Conservation (phyloP, 306 rosid genomes). For the Vigna angularis region DNA sequence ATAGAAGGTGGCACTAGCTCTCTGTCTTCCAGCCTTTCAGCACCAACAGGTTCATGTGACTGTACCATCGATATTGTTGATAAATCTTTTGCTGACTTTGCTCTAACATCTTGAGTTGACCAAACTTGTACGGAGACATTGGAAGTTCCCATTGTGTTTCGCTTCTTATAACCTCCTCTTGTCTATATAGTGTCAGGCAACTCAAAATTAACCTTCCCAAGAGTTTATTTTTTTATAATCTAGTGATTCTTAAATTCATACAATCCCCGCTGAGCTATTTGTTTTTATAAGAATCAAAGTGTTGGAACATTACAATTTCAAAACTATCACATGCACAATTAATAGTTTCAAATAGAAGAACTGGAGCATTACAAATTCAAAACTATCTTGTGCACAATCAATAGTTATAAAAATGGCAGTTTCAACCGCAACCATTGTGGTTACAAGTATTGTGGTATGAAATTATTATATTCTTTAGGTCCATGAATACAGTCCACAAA, state of each 20-base stretch:
- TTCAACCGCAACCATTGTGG: no score
- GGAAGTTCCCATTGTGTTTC: constrained; percentile 43
- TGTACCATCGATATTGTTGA: constrained; percentile 67
- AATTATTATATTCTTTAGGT: no score
- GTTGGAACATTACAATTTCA: neutral
- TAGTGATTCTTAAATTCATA: neutral
- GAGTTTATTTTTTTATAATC: neutral
- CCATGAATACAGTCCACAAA: no score
- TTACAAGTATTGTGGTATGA: no score
- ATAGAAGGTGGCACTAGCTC: constrained; percentile 35
- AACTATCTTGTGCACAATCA: neutral
- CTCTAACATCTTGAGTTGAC: constrained; percentile 56
- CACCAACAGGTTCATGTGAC: constrained; percentile 39
- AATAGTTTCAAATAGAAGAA: no score
- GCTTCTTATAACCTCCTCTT: constrained; percentile 49
- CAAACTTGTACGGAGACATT: constrained; percentile 41
- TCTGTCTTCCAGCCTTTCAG: constrained; percentile 39
- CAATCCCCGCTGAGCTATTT: neutral
- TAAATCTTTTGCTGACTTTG: constrained; percentile 68
- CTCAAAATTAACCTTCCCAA: neutral
- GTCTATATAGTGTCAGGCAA: constrained; percentile 43
- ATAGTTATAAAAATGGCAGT: no score
- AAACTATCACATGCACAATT: neutral
- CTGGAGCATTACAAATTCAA: neutral
- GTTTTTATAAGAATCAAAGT: neutral